These are phyloP conservation scores for Coprinellus micaceus DNA, from an alignment of 768 basidiomycete genomes.

Conservation along the genomic window DNA sequence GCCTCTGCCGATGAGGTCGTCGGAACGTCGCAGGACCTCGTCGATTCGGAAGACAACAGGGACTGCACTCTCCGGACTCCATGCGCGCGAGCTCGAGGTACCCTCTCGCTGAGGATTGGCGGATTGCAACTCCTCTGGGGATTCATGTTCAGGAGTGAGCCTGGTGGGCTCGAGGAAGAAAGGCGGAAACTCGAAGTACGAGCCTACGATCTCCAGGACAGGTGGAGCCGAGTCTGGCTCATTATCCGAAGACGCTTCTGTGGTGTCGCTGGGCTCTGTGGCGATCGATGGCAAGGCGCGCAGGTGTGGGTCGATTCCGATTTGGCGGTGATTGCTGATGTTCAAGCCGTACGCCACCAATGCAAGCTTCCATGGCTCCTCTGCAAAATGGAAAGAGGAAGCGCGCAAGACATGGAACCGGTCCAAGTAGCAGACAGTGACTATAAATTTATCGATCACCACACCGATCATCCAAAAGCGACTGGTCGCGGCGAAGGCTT, in stretches of 20 bases:
- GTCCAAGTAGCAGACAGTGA: conserved; percentile 27
- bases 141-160: too few species aligned
- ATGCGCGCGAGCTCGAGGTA: too few species aligned
- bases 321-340: neutral
- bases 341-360: conserved; percentile 18
- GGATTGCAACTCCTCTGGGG: too few species aligned
- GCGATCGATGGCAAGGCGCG: conserved; percentile 2
- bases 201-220: neutral
- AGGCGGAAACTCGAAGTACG: neutral
- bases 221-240: neutral
- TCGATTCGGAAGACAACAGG: too few species aligned
- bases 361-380: conserved; percentile 16
- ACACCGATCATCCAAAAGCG: conserved; percentile 20
- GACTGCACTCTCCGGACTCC: too few species aligned
- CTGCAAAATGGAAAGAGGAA: conserved; percentile 17
- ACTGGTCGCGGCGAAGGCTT: conserved; percentile 14
- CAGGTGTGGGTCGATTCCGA: conserved; percentile 18
- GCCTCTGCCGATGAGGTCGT: too few species aligned
- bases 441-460: conserved; percentile 13
- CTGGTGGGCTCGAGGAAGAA: too few species aligned
- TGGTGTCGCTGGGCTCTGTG: neutral
- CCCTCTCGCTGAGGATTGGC: too few species aligned
- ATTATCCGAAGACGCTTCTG: too few species aligned
- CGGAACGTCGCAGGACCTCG: too few species aligned
- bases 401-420: conserved; percentile 19